Base-by-base conservation (phyloP, 208 protist genomes). In the Ichthyophonus hoferi region DNA sequence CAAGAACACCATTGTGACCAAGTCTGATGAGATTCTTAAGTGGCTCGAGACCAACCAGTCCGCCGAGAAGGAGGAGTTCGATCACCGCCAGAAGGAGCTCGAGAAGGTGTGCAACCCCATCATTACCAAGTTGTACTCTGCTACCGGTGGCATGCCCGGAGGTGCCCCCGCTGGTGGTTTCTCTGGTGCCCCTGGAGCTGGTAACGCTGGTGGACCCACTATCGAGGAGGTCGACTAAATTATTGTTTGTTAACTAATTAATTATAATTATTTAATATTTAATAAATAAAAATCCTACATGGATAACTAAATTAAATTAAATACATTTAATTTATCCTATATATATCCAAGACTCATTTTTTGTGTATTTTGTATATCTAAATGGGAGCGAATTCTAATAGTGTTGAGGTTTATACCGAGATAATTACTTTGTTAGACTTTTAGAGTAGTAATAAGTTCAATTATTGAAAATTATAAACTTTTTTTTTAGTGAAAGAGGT, bases 191-290 rank as follows among this genome's bases (percentile, higher is more conserved):
- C 79, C 79, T 31, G 40, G 42, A 83, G 91, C 92, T 84, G 90
- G 83, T 85, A 81, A 2, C 7, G 79, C 88, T 81, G 38, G 35
- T 34, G 94, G 92, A 82, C 95, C 95, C 77, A 90, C 91, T 87
- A 94, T 96, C 86, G 95, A 96, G 90, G 95, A 96, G 92, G 94
- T 96, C 86, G 95, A 96, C 90, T 96, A 95, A 96, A 79, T 87
- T 82, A 76, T 82, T 14, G 31, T 31, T 76, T 33, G 31, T 76
- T 0, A 76, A 31, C 50, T 33, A n/a, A 76, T 76, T 31, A 31
- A 14, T 76, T 33, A 76, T 33, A 31, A n/a, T 31, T 14, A 76
- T 76, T 33, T 76, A 76, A n/a, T 82, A 37, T 12, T 82, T 24
- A 31, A 82, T 67, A 24, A n/a, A 24, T 37, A 37, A 37, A 24